Evolutionary conservation across 805 yeast species (phyloP).

Genomic region (Metschnikowia similis): DNA sequence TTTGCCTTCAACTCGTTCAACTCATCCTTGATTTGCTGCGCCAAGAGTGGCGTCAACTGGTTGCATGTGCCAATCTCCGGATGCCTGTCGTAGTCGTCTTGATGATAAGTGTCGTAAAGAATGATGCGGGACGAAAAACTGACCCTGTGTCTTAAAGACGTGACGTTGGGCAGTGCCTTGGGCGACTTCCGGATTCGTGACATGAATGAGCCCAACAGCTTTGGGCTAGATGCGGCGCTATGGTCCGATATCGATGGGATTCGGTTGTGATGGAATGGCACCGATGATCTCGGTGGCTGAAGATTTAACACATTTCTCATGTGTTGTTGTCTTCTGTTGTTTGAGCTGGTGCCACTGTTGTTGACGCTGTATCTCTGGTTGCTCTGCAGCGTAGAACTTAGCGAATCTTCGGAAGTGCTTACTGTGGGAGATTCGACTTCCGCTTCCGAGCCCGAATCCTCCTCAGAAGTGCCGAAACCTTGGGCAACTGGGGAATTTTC

Average conservation of each 20-base stretch:
- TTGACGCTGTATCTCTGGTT: background rate
- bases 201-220: constrained; percentile 29
- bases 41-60: constrained; percentile 79
- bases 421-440: constrained; percentile 4
- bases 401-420: background rate
- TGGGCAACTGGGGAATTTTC: constrained; percentile 33
- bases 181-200: constrained; percentile 26
- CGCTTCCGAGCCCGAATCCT: constrained; percentile 12
- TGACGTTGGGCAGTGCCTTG: constrained; percentile 6
- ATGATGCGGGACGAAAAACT: constrained; percentile 77
- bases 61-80: constrained; percentile 93
- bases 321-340: constrained; percentile 12
- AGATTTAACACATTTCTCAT: constrained; percentile 13
- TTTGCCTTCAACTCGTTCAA: constrained; percentile 66
- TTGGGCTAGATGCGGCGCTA: constrained; percentile 26
- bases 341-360: constrained; percentile 5
- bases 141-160: constrained; percentile 31
- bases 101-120: constrained; percentile 78
- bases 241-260: constrained; percentile 28
- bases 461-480: constrained; percentile 32
- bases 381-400: background rate
- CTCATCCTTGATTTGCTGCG: constrained; percentile 82
- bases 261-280: constrained; percentile 29
- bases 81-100: constrained; percentile 83
- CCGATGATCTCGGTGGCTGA: constrained; percentile 14